Evolutionary conservation across 2,329 filamentous ascomycete species (phyloP).

Genomic region (Fusarium vanettenii): DNA sequence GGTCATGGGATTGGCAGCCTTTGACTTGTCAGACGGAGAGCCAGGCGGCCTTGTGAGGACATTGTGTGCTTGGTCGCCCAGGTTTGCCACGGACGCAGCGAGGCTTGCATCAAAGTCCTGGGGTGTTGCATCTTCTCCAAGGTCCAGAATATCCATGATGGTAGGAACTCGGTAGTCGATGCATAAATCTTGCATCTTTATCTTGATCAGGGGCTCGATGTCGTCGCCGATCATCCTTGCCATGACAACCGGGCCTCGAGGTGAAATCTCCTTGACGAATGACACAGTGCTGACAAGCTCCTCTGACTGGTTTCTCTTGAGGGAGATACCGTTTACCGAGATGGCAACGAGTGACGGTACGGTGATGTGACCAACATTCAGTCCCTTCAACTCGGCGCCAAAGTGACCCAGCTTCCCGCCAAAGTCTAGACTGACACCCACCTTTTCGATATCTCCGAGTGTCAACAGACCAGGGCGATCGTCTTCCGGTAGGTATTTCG

Average conservation of each 20-base stretch:
- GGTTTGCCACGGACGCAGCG: slow-evolving; percentile 81
- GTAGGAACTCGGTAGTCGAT: slow-evolving; percentile 92
- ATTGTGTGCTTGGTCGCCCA: slow-evolving; percentile 73
- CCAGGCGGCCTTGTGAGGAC: slow-evolving; percentile 50
- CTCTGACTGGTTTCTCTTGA: slow-evolving; percentile 75
- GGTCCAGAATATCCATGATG: slow-evolving; percentile 80
- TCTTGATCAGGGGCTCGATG: slow-evolving; percentile 88
- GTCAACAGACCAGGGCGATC: slow-evolving; percentile 90
- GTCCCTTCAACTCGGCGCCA: slow-evolving; percentile 66
- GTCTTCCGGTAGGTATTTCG: slow-evolving; percentile 96
- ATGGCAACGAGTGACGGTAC: slow-evolving; percentile 85
- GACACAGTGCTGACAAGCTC: slow-evolving; percentile 72
- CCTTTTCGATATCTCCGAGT: slow-evolving; percentile 72
- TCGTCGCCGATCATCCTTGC: slow-evolving; percentile 92
- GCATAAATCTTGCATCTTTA: slow-evolving; percentile 86
- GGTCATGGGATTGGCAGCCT: slow-evolving; percentile 67
- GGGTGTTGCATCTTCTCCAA: slow-evolving; percentile 73
- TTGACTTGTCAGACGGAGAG: slow-evolving; percentile 42
- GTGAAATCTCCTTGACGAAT: slow-evolving; percentile 43
- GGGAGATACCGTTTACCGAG: slow-evolving; percentile 72
- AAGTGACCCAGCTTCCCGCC: slow-evolving; percentile 76
- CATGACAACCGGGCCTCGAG: slow-evolving; percentile 73
- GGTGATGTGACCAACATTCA: slow-evolving; percentile 84
- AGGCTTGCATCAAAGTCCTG: slow-evolving; percentile 82
- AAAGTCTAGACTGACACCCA: slow-evolving; percentile 71